Evolutionary conservation across 139 green algal genomes (phyloP).

Genomic region (Spirogloea muscicola): DNA sequence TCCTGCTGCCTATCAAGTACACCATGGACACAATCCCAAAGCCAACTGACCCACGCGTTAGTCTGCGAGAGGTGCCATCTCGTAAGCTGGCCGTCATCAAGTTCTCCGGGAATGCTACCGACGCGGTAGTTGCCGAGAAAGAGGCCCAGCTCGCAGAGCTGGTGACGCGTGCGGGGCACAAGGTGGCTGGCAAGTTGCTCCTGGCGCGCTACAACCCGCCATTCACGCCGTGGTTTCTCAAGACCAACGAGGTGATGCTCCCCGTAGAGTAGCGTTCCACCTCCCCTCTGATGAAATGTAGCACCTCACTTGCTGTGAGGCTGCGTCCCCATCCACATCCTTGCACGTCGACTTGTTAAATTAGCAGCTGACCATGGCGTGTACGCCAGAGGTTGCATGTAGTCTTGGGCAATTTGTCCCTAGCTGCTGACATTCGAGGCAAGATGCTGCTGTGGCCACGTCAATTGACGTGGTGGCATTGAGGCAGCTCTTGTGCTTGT

Average conservation of each 20-base stretch:
- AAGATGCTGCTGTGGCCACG: too few relatives aligned
- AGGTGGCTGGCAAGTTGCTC: neutral
- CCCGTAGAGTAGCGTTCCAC: conserved; percentile 14
- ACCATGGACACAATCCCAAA: conserved; percentile 24
- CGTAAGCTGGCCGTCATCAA: neutral
- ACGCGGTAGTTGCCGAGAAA: neutral
- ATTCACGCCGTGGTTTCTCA: conserved; percentile 36
- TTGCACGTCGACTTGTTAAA: too few relatives aligned
- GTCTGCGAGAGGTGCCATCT: conserved; percentile 11
- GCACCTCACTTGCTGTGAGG: too few relatives aligned
- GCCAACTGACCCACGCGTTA: conserved; percentile 7
- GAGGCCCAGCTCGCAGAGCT: too few relatives aligned
- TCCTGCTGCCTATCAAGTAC: conserved; percentile 33
- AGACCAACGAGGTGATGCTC: conserved; percentile 47
- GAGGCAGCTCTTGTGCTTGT: too few relatives aligned
- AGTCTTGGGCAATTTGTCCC: too few relatives aligned
- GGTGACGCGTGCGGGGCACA: neutral
- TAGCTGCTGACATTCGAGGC: too few relatives aligned
- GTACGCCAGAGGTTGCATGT: too few relatives aligned
- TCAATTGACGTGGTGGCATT: too few relatives aligned
- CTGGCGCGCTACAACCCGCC: conserved; percentile 42
- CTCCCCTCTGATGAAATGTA: too few relatives aligned
- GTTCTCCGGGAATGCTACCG: neutral
- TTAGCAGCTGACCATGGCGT: too few relatives aligned
- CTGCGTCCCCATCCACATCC: too few relatives aligned